These are phyloP conservation scores for Babesia ovata DNA, from an alignment of 169 alveolate genomes.

Conservation along the genomic window DNA sequence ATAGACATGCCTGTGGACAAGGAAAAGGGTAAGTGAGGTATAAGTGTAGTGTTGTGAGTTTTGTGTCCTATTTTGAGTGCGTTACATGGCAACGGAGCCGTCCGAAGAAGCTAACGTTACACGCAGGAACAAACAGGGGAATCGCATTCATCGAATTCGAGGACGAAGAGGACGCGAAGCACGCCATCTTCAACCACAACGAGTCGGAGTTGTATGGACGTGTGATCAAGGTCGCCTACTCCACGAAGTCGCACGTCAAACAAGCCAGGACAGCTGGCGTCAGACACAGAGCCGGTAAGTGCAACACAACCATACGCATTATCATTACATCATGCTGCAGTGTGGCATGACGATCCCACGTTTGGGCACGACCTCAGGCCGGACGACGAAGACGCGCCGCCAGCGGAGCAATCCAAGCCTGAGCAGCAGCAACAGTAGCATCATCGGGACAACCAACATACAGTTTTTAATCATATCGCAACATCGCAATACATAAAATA, in stretches of 20 bases:
- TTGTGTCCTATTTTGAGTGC: neutral
- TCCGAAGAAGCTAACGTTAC: neutral
- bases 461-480: neutral
- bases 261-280: conserved; percentile 14
- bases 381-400: conserved; percentile 35
- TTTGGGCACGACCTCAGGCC: conserved; percentile 47
- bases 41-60: neutral
- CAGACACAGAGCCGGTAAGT: conserved; percentile 59
- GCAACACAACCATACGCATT: neutral
- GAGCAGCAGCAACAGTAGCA: neutral
- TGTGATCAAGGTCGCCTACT: conserved; percentile 73
- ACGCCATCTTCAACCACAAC: conserved; percentile 78
- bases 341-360: conserved; percentile 59
- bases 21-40: conserved; percentile 65
- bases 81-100: no score
- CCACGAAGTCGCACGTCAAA: conserved; percentile 62
- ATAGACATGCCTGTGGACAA: conserved; percentile 78
- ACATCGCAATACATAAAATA: neutral
- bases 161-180: conserved; percentile 80
- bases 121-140: conserved; percentile 73
- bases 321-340: conserved; percentile 7
- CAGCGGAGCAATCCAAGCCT: neutral
- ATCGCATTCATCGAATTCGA: conserved; percentile 78
- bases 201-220: conserved; percentile 78
- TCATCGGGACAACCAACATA: neutral